Conservation (phyloP, 2,329 filamentous ascomycete genomes). For the Gaeumannomyces sp. region DNA sequence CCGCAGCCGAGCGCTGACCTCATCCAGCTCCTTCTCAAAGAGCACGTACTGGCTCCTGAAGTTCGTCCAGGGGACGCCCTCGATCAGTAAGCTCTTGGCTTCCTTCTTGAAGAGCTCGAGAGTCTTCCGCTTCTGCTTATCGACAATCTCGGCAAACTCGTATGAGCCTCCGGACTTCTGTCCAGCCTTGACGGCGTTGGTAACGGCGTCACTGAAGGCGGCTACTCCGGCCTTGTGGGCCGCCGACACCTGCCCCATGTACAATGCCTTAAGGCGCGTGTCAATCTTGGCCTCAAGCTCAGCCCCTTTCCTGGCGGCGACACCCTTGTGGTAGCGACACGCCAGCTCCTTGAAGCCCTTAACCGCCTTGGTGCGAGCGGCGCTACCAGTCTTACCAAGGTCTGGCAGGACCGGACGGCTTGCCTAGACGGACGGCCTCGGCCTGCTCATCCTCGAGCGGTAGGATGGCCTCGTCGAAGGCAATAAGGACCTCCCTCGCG, state of each 20-base stretch:
- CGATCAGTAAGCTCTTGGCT: conserved; percentile 66
- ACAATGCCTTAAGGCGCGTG: conserved; percentile 78
- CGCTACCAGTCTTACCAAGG: conserved; percentile 67
- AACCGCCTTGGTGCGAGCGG: conserved; percentile 65
- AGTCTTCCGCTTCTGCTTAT: conserved; percentile 70
- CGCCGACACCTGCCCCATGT: conserved; percentile 79
- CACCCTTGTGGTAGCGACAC: conserved; percentile 92
- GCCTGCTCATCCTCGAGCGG: conserved; percentile 85
- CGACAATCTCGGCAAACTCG: conserved; percentile 93
- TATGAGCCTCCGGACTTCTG: conserved; percentile 89
- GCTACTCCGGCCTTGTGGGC: conserved; percentile 83
- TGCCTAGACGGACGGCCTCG: conserved; percentile 66
- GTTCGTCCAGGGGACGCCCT: conserved; percentile 80
- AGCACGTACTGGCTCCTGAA: conserved; percentile 73
- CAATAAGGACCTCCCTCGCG: conserved; percentile 74
- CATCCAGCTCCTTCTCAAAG: conserved; percentile 86
- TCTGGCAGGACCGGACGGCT: conserved; percentile 65
- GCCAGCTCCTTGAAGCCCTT: conserved; percentile 86
- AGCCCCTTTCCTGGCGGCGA: conserved; percentile 77
- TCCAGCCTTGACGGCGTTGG: conserved; percentile 78
- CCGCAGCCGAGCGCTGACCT: conserved; percentile 75
- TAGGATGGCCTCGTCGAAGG: conserved; percentile 73
- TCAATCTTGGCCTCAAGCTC: conserved; percentile 87
- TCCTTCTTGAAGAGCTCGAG: conserved; percentile 70
- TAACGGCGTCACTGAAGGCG: conserved; percentile 82